Conservation (phyloP, 331 rosid genomes). For the Acacia pycnantha region DNA sequence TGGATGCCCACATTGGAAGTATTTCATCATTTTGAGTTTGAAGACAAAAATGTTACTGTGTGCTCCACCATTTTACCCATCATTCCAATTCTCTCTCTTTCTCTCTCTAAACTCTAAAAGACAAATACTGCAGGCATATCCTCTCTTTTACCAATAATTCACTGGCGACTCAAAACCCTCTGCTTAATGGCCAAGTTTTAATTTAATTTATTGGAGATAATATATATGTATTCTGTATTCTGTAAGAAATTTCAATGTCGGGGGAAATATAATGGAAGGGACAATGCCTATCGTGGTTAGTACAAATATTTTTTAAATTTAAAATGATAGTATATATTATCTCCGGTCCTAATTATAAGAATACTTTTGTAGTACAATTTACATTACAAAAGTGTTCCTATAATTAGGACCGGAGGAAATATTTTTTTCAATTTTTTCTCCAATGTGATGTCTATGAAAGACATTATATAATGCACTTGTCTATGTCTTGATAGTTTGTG, state of each 20-base stretch:
- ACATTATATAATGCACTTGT: background rate
- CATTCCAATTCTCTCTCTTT: background rate
- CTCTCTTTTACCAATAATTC: slow-evolving; percentile 1
- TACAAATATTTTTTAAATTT: background rate
- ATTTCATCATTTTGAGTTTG: background rate
- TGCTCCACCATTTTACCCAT: background rate
- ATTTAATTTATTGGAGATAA: background rate
- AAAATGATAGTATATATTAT: background rate
- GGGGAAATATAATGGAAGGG: background rate
- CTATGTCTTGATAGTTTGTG: background rate
- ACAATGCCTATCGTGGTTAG: background rate
- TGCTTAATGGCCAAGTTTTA: background rate
- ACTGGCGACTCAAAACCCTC: background rate
- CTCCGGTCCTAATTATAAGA: no score
- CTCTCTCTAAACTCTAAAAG: background rate
- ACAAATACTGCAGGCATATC: background rate
- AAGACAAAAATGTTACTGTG: background rate
- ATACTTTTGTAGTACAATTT: no score
- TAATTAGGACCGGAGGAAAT: no score
- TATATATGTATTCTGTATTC: no score
- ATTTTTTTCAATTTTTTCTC: no score
- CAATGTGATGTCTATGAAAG: background rate
- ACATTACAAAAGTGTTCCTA: no score
- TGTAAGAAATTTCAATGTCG: background rate
- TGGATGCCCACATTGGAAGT: no score